A percentile compares a stretch with the other conserved stretches of the same genome.
These are phyloP conservation scores for Akanthomyces muscarius DNA, from an alignment of 2,329 filamentous ascomycete genomes.

Conservation along the genomic window DNA sequence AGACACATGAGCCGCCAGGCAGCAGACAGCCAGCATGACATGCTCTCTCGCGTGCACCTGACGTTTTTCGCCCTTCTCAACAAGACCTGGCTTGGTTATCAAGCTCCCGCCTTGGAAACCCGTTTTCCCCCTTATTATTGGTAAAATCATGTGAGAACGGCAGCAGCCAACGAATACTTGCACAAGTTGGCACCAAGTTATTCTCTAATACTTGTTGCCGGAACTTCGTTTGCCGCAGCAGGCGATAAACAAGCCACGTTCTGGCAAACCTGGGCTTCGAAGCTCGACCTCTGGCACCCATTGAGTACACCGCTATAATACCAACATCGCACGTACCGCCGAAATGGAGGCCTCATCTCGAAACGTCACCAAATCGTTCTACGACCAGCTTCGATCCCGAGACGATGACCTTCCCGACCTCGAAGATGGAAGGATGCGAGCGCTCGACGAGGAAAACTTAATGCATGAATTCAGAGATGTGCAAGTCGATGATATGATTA, in stretches of 20 bases:
- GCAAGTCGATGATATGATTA: slow-evolving; percentile 43
- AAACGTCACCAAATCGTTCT: slow-evolving; percentile 40
- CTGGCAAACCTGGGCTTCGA: not conserved
- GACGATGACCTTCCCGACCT: slow-evolving; percentile 36
- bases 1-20: slow-evolving; percentile 3
- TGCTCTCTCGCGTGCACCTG: not conserved
- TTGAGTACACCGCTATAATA: not conserved
- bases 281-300: too few relatives aligned
- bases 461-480: slow-evolving; percentile 48
- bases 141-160: not conserved
- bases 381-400: slow-evolving; percentile 44
- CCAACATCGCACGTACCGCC: not conserved
- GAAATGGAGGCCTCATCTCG: slow-evolving; percentile 20
- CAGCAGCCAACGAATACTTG: not conserved
- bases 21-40: not conserved
- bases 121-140: not conserved
- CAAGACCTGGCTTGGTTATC: not conserved
- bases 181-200: not conserved
- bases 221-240: not conserved
- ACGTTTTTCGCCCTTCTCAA: not conserved
- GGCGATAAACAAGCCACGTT: not conserved
- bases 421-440: slow-evolving; percentile 40
- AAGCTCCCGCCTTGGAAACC: not conserved
- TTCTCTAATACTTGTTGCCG: not conserved
- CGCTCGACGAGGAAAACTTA: slow-evolving; percentile 51